These are phyloP conservation scores for Tulasnella calospora DNA, from an alignment of 768 basidiomycete genomes.

Conservation along the genomic window DNA sequence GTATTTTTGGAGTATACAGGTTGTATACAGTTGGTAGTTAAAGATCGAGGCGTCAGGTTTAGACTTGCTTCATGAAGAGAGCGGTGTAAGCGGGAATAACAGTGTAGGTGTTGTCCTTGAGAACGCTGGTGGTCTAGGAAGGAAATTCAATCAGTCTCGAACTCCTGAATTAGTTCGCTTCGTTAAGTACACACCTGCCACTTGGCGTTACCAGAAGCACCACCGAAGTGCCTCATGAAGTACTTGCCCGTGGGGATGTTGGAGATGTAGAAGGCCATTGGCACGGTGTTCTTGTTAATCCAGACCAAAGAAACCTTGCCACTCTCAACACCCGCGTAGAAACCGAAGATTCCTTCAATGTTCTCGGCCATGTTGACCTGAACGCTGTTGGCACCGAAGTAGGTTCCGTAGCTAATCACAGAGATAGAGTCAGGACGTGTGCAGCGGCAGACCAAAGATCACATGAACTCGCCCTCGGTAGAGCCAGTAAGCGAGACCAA, in stretches of 20 bases:
- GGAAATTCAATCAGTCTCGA: not conserved
- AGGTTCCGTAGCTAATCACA: slow-evolving; percentile 41
- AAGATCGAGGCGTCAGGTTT: not conserved
- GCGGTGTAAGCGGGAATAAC: slow-evolving; percentile 41
- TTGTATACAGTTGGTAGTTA: not conserved
- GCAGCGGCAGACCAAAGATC: too few species aligned
- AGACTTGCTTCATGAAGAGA: slow-evolving; percentile 37
- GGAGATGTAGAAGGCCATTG: slow-evolving; percentile 43
- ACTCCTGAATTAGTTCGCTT: not conserved
- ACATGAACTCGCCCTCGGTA: slow-evolving; percentile 46
- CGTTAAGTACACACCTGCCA: slow-evolving; percentile 38
- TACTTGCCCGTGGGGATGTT: slow-evolving; percentile 49
- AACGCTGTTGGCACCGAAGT: slow-evolving; percentile 46
- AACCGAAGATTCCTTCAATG: slow-evolving; percentile 44
- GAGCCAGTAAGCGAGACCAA: slow-evolving; percentile 54
- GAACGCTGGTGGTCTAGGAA: slow-evolving; percentile 34
- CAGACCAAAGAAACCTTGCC: slow-evolving; percentile 42
- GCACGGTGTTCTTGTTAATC: slow-evolving; percentile 49
- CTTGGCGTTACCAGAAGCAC: slow-evolving; percentile 50
- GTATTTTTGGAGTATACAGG: not conserved
- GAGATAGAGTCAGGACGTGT: not conserved
- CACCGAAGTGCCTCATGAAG: slow-evolving; percentile 53
- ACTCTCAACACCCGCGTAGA: slow-evolving; percentile 44
- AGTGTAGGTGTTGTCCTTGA: slow-evolving; percentile 37
- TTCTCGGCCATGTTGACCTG: slow-evolving; percentile 45